phyloP scores from a whole-genome alignment of 1,284 basidiomycete genomes.

The Pseudozyma flocculosa region DNA sequence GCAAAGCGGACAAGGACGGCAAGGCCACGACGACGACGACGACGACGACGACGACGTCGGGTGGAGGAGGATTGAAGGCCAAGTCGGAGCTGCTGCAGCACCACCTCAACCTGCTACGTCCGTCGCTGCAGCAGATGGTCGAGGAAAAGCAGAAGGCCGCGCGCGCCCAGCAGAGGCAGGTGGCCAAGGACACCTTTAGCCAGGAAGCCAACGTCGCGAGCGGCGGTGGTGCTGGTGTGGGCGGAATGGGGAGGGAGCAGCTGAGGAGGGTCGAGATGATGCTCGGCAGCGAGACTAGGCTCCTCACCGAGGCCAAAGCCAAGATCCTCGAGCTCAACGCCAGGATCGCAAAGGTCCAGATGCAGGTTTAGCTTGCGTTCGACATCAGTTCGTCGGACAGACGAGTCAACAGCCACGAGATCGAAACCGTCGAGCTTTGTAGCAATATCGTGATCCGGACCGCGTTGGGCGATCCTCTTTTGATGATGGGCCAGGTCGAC shows the following conservation, averaged over 20 bases:
- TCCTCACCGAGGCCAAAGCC: constrained; percentile 34
- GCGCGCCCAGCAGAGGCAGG: constrained; percentile 1
- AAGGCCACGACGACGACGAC: constrained; percentile 12
- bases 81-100: constrained; percentile 21
- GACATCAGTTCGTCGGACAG: too few species aligned
- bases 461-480: too few species aligned
- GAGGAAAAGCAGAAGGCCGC: constrained; percentile 3
- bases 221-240: not conserved
- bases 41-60: too few species aligned
- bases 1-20: not conserved
- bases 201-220: not conserved
- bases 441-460: too few species aligned
- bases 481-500: too few species aligned
- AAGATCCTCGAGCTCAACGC: constrained; percentile 22
- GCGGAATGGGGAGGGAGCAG: constrained; percentile 29
- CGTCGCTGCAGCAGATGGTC: constrained; percentile 2
- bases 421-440: too few species aligned
- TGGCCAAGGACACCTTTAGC: too few species aligned
- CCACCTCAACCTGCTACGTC: constrained; percentile 31
- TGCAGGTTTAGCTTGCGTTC: too few species aligned
- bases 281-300: constrained; percentile 26
- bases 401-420: too few species aligned
- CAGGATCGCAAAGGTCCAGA: constrained; percentile 12
- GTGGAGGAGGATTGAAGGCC: constrained; percentile 12
- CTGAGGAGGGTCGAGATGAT: constrained; percentile 30